Percentiles rank a stretch among this genome's conserved stretches.
Evolutionary conservation across 306 rosid genomes (phyloP).

Genomic region (Malus fusca): DNA sequence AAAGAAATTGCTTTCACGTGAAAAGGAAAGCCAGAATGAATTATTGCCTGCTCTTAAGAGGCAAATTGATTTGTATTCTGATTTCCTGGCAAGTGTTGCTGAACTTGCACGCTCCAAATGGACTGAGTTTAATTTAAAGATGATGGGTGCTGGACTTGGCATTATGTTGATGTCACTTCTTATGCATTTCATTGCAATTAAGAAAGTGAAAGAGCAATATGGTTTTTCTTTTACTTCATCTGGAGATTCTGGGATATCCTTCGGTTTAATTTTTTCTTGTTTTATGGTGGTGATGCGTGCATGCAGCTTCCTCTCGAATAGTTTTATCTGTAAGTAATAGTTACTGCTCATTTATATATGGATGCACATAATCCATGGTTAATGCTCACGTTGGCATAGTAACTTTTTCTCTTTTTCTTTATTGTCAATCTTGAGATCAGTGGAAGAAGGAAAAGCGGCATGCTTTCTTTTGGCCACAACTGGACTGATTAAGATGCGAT

Average conservation of each 20-base stretch:
- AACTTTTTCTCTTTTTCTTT: constrained; percentile 6
- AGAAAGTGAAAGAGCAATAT: constrained; percentile 40
- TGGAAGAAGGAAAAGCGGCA: constrained; percentile 97
- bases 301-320: constrained; percentile 84
- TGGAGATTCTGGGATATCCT: constrained; percentile 36
- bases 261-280: constrained; percentile 41
- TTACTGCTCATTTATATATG: neutral
- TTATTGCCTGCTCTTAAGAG: constrained; percentile 42
- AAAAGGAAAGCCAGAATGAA: constrained; percentile 30
- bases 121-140: constrained; percentile 82
- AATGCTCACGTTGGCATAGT: constrained; percentile 15
- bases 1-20: constrained; percentile 33
- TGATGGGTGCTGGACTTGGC: constrained; percentile 77
- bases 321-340: constrained; percentile 75
- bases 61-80: constrained; percentile 62
- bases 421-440: constrained; percentile 38
- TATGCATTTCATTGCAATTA: constrained; percentile 53
- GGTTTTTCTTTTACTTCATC: constrained; percentile 34
- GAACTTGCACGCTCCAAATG: constrained; percentile 95
- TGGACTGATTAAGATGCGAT: constrained; percentile 60
- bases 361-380: neutral
- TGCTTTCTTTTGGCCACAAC: constrained; percentile 89
- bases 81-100: constrained; percentile 60
- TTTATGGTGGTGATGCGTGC: constrained; percentile 69
- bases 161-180: constrained; percentile 61